phyloP scores from a whole-genome alignment of 2,329 filamentous ascomycete species.

The Epichloe aotearoae region DNA sequence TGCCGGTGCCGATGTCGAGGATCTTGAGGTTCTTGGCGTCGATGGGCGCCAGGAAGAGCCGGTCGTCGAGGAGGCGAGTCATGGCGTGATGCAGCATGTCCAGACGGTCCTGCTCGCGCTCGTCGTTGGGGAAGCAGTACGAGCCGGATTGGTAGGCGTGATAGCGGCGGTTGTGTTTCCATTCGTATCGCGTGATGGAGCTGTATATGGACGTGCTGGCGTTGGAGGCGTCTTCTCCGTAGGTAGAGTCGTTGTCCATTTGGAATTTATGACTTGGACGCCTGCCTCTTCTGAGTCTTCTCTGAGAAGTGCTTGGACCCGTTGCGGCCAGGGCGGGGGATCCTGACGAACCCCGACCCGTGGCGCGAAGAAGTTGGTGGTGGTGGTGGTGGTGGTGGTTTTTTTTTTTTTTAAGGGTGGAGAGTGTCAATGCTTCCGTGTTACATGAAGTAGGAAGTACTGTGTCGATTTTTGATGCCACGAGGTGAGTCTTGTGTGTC shows the following conservation, averaged over 20 bases:
- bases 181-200: slow-evolving; percentile 21
- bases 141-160: slow-evolving; percentile 24
- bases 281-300: neutral
- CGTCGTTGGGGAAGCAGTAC: slow-evolving; percentile 26
- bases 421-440: no score
- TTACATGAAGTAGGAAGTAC: no score
- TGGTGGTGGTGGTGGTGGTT: no score
- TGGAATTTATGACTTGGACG: neutral
- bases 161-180: slow-evolving; percentile 28
- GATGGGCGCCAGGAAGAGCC: slow-evolving; percentile 24
- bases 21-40: slow-evolving; percentile 24
- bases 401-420: neutral
- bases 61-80: slow-evolving; percentile 18
- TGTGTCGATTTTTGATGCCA: no score
- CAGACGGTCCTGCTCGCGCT: slow-evolving; percentile 24
- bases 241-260: slow-evolving; percentile 8
- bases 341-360: neutral
- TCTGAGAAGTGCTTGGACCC: neutral
- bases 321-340: neutral
- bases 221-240: slow-evolving; percentile 7
- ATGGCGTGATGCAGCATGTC: slow-evolving; percentile 26
- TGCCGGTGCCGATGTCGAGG: slow-evolving; percentile 32
- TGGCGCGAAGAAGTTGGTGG: neutral
- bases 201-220: slow-evolving; percentile 17
- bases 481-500: neutral